Base-by-base conservation (phyloP, 2,329 filamentous ascomycete genomes). In the Mariannaea sp. region DNA sequence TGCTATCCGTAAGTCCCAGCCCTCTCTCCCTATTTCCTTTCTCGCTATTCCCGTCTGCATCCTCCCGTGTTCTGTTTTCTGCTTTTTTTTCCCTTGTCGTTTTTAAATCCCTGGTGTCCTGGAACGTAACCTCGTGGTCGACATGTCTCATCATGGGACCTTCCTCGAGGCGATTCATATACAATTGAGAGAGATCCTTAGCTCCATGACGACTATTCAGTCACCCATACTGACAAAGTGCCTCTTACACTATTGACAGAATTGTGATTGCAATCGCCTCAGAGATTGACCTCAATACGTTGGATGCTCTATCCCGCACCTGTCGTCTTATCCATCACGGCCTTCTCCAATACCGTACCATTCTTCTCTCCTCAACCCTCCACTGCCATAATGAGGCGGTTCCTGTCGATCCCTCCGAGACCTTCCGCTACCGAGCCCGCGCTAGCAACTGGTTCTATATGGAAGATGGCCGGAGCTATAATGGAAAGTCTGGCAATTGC, bases 281-380 rank as follows among this genome's bases (percentile, higher is more conserved):
- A 26, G 82, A 83, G 62, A 84, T 97, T 69, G 93, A 97, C 70
- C 82, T 96, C 44, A 96, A 93, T 71, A 88, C 90, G 12, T 83
- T 97, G 65, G 87, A 96, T 71, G 86, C 87, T 59, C 83, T 97
- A 16, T 89, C 92, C 45, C 84, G 83, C 49, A 92, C 90, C 49
- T 96, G 91, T 70, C 89, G 88, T 45, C 86, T 89, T 67, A 84
- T 96, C 58, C 89, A 89, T 61, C 80, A 81, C 51, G 89, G 87
- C 61, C 81, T 97, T 19, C 77, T 95, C 36, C 89, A 92, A 64
- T 92, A 90, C 72, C 87, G 90, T 66, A 79, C 77, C 43, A 84
- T 88, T 60, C 81, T 97, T 14, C 78, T 94, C 45, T 79, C 78
- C 30, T 85, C 87, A 56, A 93, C 91, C 2, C 79, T 97, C 44